Evolutionary conservation across 805 yeast genomes (phyloP).

Genomic region (Nakazawaea siamensis): DNA sequence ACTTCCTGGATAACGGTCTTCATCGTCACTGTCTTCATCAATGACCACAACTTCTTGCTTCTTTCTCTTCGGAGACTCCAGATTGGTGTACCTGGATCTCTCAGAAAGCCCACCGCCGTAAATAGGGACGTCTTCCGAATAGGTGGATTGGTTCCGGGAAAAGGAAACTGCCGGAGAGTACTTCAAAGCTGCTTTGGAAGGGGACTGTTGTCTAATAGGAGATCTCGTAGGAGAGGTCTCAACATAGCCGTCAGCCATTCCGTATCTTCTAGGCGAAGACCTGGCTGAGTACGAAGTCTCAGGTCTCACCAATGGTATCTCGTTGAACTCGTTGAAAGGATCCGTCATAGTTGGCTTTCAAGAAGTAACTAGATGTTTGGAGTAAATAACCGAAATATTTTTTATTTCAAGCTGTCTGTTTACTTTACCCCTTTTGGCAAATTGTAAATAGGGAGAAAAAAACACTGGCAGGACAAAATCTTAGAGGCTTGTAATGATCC

Average conservation of each 20-base stretch:
- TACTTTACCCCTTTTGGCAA: constrained; percentile 1
- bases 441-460: neutral
- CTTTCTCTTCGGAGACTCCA: constrained; percentile 66
- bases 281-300: constrained; percentile 22
- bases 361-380: too few relatives aligned
- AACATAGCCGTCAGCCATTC: neutral
- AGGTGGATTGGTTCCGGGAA: constrained; percentile 20
- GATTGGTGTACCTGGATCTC: constrained; percentile 57
- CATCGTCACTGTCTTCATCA: constrained; percentile 23
- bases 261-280: constrained; percentile 21
- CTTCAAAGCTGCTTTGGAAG: constrained; percentile 28
- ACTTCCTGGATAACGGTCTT: constrained; percentile 12
- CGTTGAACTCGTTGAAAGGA: constrained; percentile 20
- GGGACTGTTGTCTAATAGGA: constrained; percentile 15
- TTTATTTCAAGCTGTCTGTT: too few relatives aligned
- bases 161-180: constrained; percentile 37
- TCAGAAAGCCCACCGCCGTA: constrained; percentile 29
- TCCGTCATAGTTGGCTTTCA: constrained; percentile 14
- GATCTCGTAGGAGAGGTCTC: neutral
- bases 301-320: constrained; percentile 19
- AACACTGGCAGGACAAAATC: too few relatives aligned
- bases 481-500: too few relatives aligned
- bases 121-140: constrained; percentile 12
- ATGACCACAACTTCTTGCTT: constrained; percentile 41
- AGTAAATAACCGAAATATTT: too few relatives aligned